These are phyloP conservation scores for Mycena amicta DNA, from an alignment of 768 basidiomycete genomes.

Conservation along the genomic window DNA sequence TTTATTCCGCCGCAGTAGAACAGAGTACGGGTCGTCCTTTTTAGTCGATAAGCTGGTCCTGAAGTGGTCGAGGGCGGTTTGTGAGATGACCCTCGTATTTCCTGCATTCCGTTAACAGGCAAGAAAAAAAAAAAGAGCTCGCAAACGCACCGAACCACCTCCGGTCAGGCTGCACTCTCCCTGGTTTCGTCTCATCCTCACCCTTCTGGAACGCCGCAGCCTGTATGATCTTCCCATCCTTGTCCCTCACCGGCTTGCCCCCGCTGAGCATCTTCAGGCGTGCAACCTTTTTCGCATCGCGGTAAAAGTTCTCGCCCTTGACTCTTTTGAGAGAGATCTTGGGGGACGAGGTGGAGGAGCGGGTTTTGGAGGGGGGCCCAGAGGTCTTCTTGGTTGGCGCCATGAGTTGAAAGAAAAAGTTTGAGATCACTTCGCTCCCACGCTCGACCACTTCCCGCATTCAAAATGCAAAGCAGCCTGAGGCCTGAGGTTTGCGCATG, in stretches of 20 bases:
- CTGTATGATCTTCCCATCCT: constrained; percentile 88
- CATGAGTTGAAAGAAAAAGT: no score
- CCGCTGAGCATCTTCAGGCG: constrained; percentile 91
- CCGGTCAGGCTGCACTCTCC: constrained; percentile 91
- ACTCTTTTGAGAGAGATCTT: constrained; percentile 63
- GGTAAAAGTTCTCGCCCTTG: constrained; percentile 98
- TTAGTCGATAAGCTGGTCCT: constrained; percentile 81
- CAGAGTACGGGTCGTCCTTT: constrained; percentile 95
- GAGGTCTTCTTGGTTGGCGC: constrained; percentile 41
- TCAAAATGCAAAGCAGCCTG: no score
- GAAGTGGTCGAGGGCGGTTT: constrained; percentile 95
- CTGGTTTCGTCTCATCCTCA: constrained; percentile 88
- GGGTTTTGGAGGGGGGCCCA: constrained; percentile 39
- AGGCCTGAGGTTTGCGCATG: no score
- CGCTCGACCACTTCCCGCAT: no score
- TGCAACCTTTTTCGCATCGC: constrained; percentile 86
- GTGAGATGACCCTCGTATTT: constrained; percentile 98
- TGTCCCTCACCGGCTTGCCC: constrained; percentile 88
- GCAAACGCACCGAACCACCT: constrained; percentile 89
- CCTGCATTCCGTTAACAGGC: constrained; percentile 46
- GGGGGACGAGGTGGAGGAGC: constrained; percentile 49
- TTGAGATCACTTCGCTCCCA: no score
- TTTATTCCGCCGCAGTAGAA: constrained; percentile 91
- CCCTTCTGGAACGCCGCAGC: constrained; percentile 95
- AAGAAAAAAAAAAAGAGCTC: constrained; percentile 7